A percentile compares a stretch with the other conserved stretches of the same genome.
These are phyloP conservation scores for Ploettnerulaceae sp. DNA, from an alignment of 2,329 filamentous ascomycete species.

Conservation along the genomic window DNA sequence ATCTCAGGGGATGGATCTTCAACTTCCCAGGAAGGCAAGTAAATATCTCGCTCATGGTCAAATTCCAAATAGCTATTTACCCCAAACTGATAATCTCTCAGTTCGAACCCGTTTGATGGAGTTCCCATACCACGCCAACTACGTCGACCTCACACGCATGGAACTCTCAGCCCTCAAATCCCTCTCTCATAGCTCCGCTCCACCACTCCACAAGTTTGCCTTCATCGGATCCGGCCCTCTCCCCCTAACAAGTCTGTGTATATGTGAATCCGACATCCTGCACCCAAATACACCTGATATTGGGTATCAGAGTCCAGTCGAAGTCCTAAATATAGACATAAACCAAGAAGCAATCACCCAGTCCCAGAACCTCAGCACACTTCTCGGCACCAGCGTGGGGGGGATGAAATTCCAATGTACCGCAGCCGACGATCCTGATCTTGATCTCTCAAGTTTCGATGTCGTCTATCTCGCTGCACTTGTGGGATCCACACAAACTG, in stretches of 20 bases:
- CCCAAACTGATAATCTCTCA: slow-evolving; percentile 15
- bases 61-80: background rate
- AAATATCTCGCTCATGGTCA: background rate
- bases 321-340: slow-evolving; percentile 41
- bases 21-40: slow-evolving; percentile 18
- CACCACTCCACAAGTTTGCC: slow-evolving; percentile 36
- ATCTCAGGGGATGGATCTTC: slow-evolving; percentile 28
- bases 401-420: slow-evolving; percentile 38
- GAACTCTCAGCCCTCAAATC: slow-evolving; percentile 41
- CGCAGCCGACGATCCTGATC: slow-evolving; percentile 30
- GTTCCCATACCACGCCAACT: slow-evolving; percentile 48
- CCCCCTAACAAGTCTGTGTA: slow-evolving; percentile 44
- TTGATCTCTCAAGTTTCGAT: slow-evolving; percentile 34
- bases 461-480: slow-evolving; percentile 48
- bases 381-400: slow-evolving; percentile 30
- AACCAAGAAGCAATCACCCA: slow-evolving; percentile 34
- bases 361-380: slow-evolving; percentile 32
- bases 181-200: slow-evolving; percentile 22
- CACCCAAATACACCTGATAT: background rate
- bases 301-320: slow-evolving; percentile 11
- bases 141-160: slow-evolving; percentile 43
- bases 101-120: slow-evolving; percentile 28
- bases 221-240: slow-evolving; percentile 49
- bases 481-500: slow-evolving; percentile 39
- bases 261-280: slow-evolving; percentile 27